Evolutionary conservation across 2,329 filamentous ascomycete genomes (phyloP), one percentile per base, ranked within the genome.

Genomic region (Cladophialophora chaetospira): DNA sequence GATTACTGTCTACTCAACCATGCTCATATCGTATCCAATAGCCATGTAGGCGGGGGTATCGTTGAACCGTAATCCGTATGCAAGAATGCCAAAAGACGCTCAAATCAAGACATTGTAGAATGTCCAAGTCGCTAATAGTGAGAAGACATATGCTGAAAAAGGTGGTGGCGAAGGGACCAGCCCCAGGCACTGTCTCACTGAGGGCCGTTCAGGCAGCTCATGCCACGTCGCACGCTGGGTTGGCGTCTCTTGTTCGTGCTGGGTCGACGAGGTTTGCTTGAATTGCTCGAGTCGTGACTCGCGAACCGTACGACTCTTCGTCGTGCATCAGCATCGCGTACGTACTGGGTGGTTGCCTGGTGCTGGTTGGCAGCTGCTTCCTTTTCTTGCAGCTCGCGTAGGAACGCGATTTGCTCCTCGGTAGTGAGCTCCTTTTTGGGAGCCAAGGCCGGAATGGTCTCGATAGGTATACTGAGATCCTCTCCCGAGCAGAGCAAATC

Each of bases 331-430:
- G 59, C 42, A 35, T 60, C 46, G 35, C 36, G 49, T 31, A 31
- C 40, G 35, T 29, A 46, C 17, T 58, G 53, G 3, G 44, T 47
- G 10, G 36, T 19, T 28, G 54, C 49, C 35, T 51, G 45, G 28
- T 57, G 56, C n/a, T 52, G 38, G 19, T 57, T 51, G 26, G 57
- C 36, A 15, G 58, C 56, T 15, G 58, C 58, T 50, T 66, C 63
- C 19, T 60, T 59, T 48, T 65, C 63, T 58, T 66, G 64, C 38
- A 61, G 40, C 38, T 65, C 61, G 6, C 64, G 61, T 2, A 66
- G 53, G 33, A 61, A 56, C 35, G 64, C 64, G 33, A 66, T 64
- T 50, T 66, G 64, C 46, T 66, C 64, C 48, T 66, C 64, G 21
- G 62, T 66, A 42, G 63, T 66, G 43, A 66, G 56, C 42, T 66